phyloP scores from a whole-genome alignment of 1,284 basidiomycete genomes.

The Moesziomyces sp. region DNA sequence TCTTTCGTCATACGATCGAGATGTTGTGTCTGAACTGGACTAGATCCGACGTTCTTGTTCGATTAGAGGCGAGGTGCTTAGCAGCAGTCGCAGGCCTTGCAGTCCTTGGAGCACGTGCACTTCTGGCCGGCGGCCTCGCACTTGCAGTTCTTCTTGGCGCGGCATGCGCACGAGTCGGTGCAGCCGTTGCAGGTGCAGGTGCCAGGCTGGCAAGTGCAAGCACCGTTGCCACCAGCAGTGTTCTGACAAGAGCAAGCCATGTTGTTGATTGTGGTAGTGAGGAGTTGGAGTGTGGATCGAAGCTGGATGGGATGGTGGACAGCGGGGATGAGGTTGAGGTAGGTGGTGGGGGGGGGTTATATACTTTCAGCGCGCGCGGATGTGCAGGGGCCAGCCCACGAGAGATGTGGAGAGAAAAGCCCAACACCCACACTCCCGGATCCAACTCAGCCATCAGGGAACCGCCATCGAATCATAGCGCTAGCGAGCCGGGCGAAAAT shows the following conservation, averaged over 20 bases:
- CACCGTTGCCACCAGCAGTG: slow-evolving; percentile 15
- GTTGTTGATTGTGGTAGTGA: neutral
- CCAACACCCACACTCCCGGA: too few relatives aligned
- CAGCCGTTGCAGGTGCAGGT: slow-evolving; percentile 39
- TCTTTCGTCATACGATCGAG: too few relatives aligned
- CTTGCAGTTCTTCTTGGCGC: slow-evolving; percentile 35
- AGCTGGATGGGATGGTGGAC: slow-evolving; percentile 1
- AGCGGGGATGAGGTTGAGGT: neutral
- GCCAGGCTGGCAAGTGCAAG: slow-evolving; percentile 35
- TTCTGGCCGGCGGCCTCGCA: slow-evolving; percentile 33
- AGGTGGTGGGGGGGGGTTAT: neutral
- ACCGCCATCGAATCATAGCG: neutral
- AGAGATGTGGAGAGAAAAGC: neutral
- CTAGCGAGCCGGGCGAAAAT: slow-evolving; percentile 9
- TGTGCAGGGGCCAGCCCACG: neutral
- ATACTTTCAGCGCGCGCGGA: neutral
- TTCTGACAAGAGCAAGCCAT: slow-evolving; percentile 44
- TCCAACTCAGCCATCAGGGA: neutral
- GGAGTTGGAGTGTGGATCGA: neutral
- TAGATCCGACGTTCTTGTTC: neutral
- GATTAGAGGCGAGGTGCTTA: slow-evolving; percentile 6
- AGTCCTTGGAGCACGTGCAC: slow-evolving; percentile 42
- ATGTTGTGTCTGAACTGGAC: too few relatives aligned
- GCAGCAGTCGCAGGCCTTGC: slow-evolving; percentile 44
- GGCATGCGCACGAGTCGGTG: slow-evolving; percentile 40